Evolutionary conservation across 768 basidiomycete genomes (phyloP).

Genomic region (Xerocomellus amylosporus): DNA sequence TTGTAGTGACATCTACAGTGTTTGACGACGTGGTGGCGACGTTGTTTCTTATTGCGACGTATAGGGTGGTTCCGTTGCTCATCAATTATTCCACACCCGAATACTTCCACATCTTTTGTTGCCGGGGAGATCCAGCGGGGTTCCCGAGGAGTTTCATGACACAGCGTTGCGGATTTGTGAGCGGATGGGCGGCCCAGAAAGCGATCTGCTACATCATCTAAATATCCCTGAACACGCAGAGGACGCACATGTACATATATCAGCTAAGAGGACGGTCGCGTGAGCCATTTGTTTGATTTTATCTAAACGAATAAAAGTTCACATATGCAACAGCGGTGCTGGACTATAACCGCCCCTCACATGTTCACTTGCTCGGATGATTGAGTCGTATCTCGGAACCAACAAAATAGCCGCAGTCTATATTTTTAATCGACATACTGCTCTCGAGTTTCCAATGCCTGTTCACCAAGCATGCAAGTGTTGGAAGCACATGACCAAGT

Average conservation of each 20-base stretch:
- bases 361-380: slow-evolving; percentile 3
- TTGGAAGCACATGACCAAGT: background rate
- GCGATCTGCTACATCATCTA: slow-evolving; percentile 14
- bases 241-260: slow-evolving; percentile 5
- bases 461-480: background rate
- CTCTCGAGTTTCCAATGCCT: background rate
- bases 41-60: background rate
- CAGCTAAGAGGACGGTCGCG: slow-evolving; percentile 22
- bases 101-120: slow-evolving; percentile 33
- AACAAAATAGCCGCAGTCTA: slow-evolving; percentile 6
- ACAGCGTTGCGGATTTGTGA: slow-evolving; percentile 27
- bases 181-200: slow-evolving; percentile 30
- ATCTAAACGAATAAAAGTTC: background rate
- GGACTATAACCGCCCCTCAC: slow-evolving; percentile 7
- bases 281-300: slow-evolving; percentile 12
- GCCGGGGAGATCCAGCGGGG: slow-evolving; percentile 24
- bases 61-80: slow-evolving; percentile 35
- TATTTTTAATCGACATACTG: slow-evolving; percentile 9
- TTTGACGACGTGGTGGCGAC: slow-evolving; percentile 10
- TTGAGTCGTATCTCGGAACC: slow-evolving; percentile 5
- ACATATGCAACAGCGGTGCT: slow-evolving; percentile 12
- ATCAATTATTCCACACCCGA: slow-evolving; percentile 35
- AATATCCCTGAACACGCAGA: background rate
- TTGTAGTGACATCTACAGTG: slow-evolving; percentile 11
- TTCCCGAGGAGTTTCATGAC: slow-evolving; percentile 32